These are phyloP conservation scores for Metarhizium brunneum DNA, from an alignment of 2,329 filamentous ascomycete species.

Conservation along the genomic window DNA sequence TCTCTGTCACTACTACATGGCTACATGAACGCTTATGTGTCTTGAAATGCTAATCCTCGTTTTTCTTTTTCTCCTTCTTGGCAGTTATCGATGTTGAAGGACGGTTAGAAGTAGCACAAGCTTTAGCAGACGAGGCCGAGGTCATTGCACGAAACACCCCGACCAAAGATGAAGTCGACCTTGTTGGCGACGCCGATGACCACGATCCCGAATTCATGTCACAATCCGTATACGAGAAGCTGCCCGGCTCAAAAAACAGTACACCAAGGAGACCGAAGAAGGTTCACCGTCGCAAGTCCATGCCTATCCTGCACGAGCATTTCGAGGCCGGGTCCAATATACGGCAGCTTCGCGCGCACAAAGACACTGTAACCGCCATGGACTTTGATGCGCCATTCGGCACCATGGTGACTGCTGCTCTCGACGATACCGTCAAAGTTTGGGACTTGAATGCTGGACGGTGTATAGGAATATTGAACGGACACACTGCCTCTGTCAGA, in stretches of 20 bases:
- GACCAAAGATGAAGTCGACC: constrained; percentile 43
- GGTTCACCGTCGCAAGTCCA: constrained; percentile 65
- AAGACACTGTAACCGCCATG: constrained; percentile 77
- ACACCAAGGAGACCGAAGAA: constrained; percentile 41
- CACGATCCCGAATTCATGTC: constrained; percentile 72
- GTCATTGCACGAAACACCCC: constrained; percentile 42
- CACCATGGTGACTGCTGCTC: constrained; percentile 80
- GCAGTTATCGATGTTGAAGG: constrained; percentile 54
- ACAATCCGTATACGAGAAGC: constrained; percentile 90
- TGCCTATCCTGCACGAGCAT: constrained; percentile 93
- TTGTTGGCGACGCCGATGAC: constrained; percentile 40
- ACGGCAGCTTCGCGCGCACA: constrained; percentile 79
- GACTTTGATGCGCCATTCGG: constrained; percentile 98
- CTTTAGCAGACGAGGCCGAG: constrained; percentile 48
- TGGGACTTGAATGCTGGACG: constrained; percentile 94
- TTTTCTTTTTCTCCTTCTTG: neutral
- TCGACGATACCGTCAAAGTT: constrained; percentile 89
- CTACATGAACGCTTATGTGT: neutral
- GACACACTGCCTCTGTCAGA: constrained; percentile 88
- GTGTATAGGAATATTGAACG: constrained; percentile 85
- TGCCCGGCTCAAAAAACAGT: constrained; percentile 49
- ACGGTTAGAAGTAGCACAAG: constrained; percentile 52
- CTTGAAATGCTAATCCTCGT: neutral
- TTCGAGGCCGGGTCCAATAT: constrained; percentile 84
- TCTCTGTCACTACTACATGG: neutral